A percentile compares a stretch with the other conserved stretches of the same genome.
These are phyloP conservation scores for Solanum pinnatisectum DNA, from an alignment of 257 asterid species.

Conservation along the genomic window DNA sequence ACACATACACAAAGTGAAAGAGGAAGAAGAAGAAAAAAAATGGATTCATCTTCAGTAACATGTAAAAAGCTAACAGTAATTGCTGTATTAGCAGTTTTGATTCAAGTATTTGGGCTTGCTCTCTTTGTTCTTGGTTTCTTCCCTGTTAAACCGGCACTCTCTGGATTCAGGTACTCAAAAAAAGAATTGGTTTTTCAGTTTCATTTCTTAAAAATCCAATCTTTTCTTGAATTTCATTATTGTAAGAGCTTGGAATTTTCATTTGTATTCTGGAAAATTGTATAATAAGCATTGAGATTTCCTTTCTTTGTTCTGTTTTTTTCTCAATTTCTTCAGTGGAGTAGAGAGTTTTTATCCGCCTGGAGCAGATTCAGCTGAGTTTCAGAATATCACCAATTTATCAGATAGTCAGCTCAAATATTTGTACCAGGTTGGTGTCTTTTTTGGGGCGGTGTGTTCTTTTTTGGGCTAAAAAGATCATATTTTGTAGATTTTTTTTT, in stretches of 20 bases:
- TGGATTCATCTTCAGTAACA: slow-evolving; percentile 25
- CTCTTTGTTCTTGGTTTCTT: slow-evolving; percentile 70
- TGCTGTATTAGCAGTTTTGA: slow-evolving; percentile 39
- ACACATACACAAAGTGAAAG: not conserved
- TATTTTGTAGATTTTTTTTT: not conserved
- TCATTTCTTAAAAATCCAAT: not conserved
- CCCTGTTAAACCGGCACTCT: slow-evolving; percentile 72
- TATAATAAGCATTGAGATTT: not conserved
- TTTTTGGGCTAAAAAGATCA: not conserved
- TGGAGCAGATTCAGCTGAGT: slow-evolving; percentile 27
- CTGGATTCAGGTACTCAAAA: slow-evolving; percentile 53
- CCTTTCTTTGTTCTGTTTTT: not conserved
- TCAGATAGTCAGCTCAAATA: slow-evolving; percentile 51
- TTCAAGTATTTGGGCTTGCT: slow-evolving; percentile 61
- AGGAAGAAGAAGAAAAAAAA: not conserved
- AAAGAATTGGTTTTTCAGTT: not conserved
- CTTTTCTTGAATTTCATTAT: not conserved
- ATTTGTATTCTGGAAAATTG: not conserved
- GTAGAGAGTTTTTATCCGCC: slow-evolving; percentile 70
- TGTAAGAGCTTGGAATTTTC: not conserved
- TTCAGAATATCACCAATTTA: slow-evolving; percentile 29
- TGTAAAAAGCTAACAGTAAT: slow-evolving; percentile 44
- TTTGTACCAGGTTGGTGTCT: slow-evolving; percentile 44
- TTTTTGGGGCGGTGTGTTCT: not conserved
- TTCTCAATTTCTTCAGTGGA: slow-evolving; percentile 33